These are phyloP conservation scores for Alternaria triticina DNA, from an alignment of 2,329 filamentous ascomycete genomes.

Conservation along the genomic window DNA sequence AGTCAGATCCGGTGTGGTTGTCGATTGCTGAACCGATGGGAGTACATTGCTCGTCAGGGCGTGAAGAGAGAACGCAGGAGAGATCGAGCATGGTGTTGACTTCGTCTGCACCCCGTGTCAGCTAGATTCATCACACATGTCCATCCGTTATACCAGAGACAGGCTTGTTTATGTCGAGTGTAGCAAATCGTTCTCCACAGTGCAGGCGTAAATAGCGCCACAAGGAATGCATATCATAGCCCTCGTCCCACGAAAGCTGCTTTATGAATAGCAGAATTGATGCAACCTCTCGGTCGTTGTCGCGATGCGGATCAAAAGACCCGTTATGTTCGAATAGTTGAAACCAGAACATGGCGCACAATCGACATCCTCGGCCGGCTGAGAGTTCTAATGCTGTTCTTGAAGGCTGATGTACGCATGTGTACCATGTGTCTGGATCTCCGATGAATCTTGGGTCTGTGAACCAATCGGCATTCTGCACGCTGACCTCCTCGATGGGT, in stretches of 20 bases:
- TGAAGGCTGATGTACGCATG: background rate
- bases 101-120: background rate
- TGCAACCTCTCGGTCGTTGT: background rate
- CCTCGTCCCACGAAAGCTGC: background rate
- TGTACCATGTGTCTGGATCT: no score
- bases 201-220: no score
- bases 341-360: background rate
- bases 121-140: background rate
- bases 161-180: background rate
- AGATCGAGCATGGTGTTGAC: background rate
- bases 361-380: background rate
- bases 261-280: background rate
- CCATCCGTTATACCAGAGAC: background rate
- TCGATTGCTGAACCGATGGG: background rate
- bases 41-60: background rate
- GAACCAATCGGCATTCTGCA: background rate
- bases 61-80: background rate
- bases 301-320: background rate
- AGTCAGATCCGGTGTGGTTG: background rate
- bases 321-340: background rate
- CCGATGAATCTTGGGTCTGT: rapidly evolving
- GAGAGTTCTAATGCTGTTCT: background rate
- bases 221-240: no score
- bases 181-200: background rate
- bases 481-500: background rate